Percentiles rank a stretch among this genome's conserved stretches.
Conservation (phyloP, 2,329 filamentous ascomycete species). For the Fusarium floridanum region DNA sequence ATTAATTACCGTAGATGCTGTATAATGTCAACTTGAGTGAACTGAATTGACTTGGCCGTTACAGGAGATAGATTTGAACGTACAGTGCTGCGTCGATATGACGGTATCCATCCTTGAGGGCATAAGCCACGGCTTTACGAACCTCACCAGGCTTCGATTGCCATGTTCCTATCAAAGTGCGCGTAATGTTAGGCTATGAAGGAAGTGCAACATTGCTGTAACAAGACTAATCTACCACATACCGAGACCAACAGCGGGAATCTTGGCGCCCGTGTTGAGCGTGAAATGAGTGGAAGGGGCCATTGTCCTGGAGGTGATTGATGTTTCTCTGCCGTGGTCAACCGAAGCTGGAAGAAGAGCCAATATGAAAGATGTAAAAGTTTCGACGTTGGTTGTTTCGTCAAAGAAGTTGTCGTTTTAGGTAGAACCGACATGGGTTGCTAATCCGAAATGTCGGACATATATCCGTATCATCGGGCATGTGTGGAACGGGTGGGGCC, state of each 20-base stretch:
- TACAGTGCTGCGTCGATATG: slow-evolving; percentile 63
- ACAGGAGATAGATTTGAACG: background rate
- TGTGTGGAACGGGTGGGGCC: too few relatives aligned
- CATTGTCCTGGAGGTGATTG: slow-evolving; percentile 1
- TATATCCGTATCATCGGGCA: slow-evolving; percentile 4
- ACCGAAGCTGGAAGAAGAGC: background rate
- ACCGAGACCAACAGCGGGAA: slow-evolving; percentile 78
- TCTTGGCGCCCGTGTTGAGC: slow-evolving; percentile 80
- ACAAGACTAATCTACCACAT: slow-evolving; percentile 70
- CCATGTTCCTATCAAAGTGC: slow-evolving; percentile 62
- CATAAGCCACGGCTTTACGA: slow-evolving; percentile 64
- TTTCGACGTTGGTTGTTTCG: background rate
- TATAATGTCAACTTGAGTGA: background rate
- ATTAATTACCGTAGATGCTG: slow-evolving; percentile 45
- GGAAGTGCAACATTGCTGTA: background rate
- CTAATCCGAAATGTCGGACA: background rate
- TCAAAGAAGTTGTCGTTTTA: background rate
- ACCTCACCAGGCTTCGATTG: slow-evolving; percentile 70
- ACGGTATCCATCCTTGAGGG: slow-evolving; percentile 65
- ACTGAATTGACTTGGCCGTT: background rate
- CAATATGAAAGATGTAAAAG: background rate
- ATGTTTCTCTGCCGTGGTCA: slow-evolving; percentile 1
- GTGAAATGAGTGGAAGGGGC: slow-evolving; percentile 55
- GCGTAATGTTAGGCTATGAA: background rate
- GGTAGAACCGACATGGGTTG: background rate